phyloP scores from a whole-genome alignment of 2,329 filamentous ascomycete genomes.

The Nemania sp. region DNA sequence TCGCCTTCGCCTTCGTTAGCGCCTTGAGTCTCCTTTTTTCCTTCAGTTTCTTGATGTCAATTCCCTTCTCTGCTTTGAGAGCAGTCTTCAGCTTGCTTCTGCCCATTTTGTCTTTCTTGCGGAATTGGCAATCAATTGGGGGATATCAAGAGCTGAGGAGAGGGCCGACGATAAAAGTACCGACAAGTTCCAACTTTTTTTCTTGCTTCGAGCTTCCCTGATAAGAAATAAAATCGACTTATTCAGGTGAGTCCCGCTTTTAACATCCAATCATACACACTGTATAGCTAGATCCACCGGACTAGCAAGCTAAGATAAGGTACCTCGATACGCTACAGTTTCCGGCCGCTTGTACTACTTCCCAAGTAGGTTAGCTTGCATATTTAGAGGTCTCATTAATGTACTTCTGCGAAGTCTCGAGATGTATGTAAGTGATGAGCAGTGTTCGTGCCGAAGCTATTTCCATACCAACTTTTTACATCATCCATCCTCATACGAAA shows the following conservation, averaged over 20 bases:
- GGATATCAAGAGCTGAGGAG: neutral
- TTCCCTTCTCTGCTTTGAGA: constrained; percentile 38
- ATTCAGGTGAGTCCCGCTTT: constrained; percentile 7
- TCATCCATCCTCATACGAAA: too few relatives aligned
- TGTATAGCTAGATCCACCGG: neutral
- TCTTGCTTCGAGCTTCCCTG: constrained; percentile 15
- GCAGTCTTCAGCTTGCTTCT: constrained; percentile 38
- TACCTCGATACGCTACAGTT: neutral
- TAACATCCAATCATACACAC: constrained; percentile 12
- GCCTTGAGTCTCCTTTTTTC: constrained; percentile 40
- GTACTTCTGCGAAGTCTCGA: too few relatives aligned
- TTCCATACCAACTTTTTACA: too few relatives aligned
- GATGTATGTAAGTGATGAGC: too few relatives aligned
- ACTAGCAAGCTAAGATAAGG: constrained; percentile 10
- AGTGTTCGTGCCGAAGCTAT: too few relatives aligned
- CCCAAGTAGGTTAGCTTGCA: too few relatives aligned
- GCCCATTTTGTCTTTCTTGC: constrained; percentile 32
- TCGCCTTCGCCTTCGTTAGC: constrained; percentile 30
- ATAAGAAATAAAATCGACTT: constrained; percentile 21
- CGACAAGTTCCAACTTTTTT: constrained; percentile 16
- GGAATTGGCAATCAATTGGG: constrained; percentile 21
- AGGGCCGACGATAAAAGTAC: neutral
- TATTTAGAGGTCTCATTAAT: too few relatives aligned
- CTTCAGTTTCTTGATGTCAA: constrained; percentile 39
- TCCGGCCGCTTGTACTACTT: too few relatives aligned